Evolutionary conservation across 1,284 basidiomycete species (phyloP), one percentile per base, ranked within the genome.

Genomic region (Papiliotrema laurentii): DNA sequence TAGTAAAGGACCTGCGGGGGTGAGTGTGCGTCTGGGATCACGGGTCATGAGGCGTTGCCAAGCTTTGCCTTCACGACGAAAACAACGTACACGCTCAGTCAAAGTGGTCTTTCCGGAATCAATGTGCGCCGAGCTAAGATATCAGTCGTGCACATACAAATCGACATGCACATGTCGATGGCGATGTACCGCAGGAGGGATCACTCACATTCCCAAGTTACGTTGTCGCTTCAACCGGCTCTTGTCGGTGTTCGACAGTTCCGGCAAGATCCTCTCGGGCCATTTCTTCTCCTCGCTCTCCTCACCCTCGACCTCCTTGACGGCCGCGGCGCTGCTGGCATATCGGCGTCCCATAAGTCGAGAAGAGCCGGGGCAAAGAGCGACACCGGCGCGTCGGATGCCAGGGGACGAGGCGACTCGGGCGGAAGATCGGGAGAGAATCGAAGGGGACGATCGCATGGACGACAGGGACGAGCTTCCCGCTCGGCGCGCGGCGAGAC

Each of bases 31-130:
- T 31, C 30, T n/a, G n/a, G n/a, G n/a, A n/a, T n/a, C n/a, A n/a
- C n/a, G n/a, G n/a, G n/a, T n/a, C n/a, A n/a, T n/a, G n/a, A n/a
- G n/a, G n/a, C n/a, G n/a, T n/a, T n/a, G n/a, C n/a, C n/a, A n/a
- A 16, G 19, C 24, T 21, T 39, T 37, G 5, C 21, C 6, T 18
- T 18, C 25, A 18, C 24, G 18, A 18, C 25, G 5, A 16, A 27
- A 22, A 27, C 25, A 28, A 55, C 63, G 40, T 43, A 97, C 85
- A 31, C 96, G 87, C 72, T 99, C 96, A n/a, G 96, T 98, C 56
- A 98, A 75, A 0, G 96, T 99, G 0, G 96, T 98, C 80, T 99
- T 99, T 36, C 96, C 96, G 6, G 90, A 97, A 75, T 97, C 92
- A 56, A 94, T 94, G 69, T 93, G 90, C 0, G 90, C 90, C 13